Base-by-base conservation (phyloP, 176 grass and related monocot species). In the Leersia perrieri region DNA sequence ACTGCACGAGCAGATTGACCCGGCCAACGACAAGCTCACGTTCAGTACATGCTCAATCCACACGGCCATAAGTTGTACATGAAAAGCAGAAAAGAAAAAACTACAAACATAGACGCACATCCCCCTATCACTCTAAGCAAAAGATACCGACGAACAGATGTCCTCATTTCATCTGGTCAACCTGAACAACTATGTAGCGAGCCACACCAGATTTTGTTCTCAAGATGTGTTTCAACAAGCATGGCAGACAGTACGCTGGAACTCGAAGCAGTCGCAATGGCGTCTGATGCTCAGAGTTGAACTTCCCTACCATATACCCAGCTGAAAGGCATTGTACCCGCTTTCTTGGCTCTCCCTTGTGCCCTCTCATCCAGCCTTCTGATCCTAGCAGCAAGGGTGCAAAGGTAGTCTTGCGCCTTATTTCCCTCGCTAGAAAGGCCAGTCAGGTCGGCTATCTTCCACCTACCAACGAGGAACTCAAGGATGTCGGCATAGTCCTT, bases 401-500 rank as follows among this genome's bases (percentile, higher is more conserved):
- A 97, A 58, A 97, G 77, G 51, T 94, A 97, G 74, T 97, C 95
- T 70, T 92, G 95, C 0, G 95, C 92, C 77, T 87, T 94, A 4
- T 84, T 85, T n/a, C 87, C 95, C 70, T 97, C 86, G 0, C 85
- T 74, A 1, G 95, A 97, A 6, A 97, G 86, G 40, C 95, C 87
- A 12, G 77, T 87, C 72, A 92, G 45, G 14, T 92, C 80, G 0
- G 66, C 47, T 60, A 97, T 90, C 81, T 97, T 92, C 95, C 95
- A 97, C 86, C 95, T 91, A 18, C 42, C 2, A 35, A 97, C 92
- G 33, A 97, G 90, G 85, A 94, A 97, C 86, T 97, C 95, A 3
- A 97, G 89, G 79, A 97, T 97, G 70, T 97, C 88, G 0, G 95
- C 95, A 2, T 97, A 97, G 75, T 97, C 95, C 77, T 83, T 94